phyloP scores from a whole-genome alignment of 179 eudicot genomes.

The Sideroxylon spinosum region DNA sequence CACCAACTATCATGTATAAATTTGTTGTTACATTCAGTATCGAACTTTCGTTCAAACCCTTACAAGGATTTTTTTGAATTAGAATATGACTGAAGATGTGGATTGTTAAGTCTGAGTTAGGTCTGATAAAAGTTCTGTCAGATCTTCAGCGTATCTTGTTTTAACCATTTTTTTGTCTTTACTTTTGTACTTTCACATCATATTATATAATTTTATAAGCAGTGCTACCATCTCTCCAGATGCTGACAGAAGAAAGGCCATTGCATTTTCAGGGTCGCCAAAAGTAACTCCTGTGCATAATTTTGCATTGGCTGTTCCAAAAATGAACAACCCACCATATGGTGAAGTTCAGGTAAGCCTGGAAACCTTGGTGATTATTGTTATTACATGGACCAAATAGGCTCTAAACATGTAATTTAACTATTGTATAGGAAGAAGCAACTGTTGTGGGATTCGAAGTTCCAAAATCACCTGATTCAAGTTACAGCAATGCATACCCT shows the following conservation, averaged over 20 bases:
- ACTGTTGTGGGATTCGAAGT: constrained; percentile 79
- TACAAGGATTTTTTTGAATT: neutral
- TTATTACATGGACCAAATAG: neutral
- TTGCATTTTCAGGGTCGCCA: constrained; percentile 17
- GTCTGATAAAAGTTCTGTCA: neutral
- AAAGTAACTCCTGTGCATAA: neutral
- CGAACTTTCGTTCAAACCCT: neutral
- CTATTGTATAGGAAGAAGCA: constrained; percentile 44
- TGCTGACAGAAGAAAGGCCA: constrained; percentile 9
- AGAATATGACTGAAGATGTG: too few relatives aligned
- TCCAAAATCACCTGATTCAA: constrained; percentile 72
- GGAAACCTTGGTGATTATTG: constrained; percentile 5
- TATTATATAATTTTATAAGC: neutral
- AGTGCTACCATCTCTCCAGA: neutral
- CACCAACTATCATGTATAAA: too few relatives aligned
- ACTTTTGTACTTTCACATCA: neutral
- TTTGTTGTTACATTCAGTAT: too few relatives aligned
- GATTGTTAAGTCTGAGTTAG: too few relatives aligned
- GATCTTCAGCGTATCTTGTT: neutral
- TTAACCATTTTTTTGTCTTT: neutral
- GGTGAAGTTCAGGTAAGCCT: constrained; percentile 42
- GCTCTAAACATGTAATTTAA: neutral
- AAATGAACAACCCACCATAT: constrained; percentile 36
- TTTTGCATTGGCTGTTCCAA: constrained; percentile 17
- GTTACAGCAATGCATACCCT: constrained; percentile 61